Base-by-base conservation (phyloP, 2,329 filamentous ascomycete species). In the Aspergillus latus region DNA sequence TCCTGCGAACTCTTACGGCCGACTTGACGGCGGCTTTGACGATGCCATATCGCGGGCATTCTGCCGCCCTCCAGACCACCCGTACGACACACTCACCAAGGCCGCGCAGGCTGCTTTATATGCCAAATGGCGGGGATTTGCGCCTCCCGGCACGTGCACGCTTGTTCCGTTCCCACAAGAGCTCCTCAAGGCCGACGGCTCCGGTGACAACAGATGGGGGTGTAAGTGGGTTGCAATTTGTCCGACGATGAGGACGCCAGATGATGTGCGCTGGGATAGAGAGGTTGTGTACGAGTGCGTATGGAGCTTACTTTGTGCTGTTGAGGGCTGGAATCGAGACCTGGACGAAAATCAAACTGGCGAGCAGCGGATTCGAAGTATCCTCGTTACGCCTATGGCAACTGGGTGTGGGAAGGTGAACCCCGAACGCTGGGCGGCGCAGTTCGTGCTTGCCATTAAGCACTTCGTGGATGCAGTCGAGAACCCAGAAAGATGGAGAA, bases 281-380 rank as follows among this genome's bases (percentile, higher is more conserved):
- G 81, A 83, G 64, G 71, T 84, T 7, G 75, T 83, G 2, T 83
- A 81, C 59, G 78, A 83, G 64, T 81, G 80, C 67, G 64, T 81
- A 0, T 83, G 81, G 81, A 78, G 74, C 60, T 62, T 84, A 57
- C 63, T 83, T 16, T 78, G 76, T 60, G 72, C 76, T 15, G 58
- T 83, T 1, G 79, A 82, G 39, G 74, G 72, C 21, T 76, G 79
- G 61, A 84, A 83, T 64, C 68, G 72, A 13, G 52, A 26, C 29
- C 13, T 13, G 39, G 5, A 56, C 32, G 57, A 28, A 26, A 52
- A 42, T 4, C 48, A 26, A 1, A 46, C 49, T 1, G 54, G 58
- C 2, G 1, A n/a, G 4, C 64, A 66, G 4, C 63, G 65, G 60
- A 82, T 82, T 47, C 45, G 61, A 4, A 76, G 66, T 11, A 58